A percentile compares a stretch with the other conserved stretches of the same genome.
Evolutionary conservation across 2,329 filamentous ascomycete genomes (phyloP).

Genomic region (Pseudogymnoascus sp.): DNA sequence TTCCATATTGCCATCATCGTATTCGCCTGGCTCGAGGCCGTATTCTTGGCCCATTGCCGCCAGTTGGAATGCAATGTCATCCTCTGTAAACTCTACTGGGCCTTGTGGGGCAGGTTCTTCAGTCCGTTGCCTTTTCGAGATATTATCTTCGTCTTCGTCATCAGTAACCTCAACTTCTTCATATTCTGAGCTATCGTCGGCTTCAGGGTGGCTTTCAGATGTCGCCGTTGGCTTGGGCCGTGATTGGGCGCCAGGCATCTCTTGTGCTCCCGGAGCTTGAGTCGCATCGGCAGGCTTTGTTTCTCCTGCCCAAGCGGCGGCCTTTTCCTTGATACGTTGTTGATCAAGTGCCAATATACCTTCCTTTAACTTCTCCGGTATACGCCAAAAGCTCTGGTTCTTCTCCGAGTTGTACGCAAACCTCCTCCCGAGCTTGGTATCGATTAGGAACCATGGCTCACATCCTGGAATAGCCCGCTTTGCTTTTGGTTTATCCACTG

Average conservation of each 20-base stretch:
- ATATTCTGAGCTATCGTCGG: slow-evolving; percentile 61
- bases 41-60: slow-evolving; percentile 85
- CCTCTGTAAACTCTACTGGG: slow-evolving; percentile 78
- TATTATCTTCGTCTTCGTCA: slow-evolving; percentile 41
- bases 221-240: slow-evolving; percentile 14
- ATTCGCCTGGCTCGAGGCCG: slow-evolving; percentile 67
- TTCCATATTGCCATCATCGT: slow-evolving; percentile 55
- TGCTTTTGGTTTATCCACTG: slow-evolving; percentile 70
- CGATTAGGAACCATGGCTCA: slow-evolving; percentile 85
- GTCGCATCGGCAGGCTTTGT: slow-evolving; percentile 22
- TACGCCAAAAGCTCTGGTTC: slow-evolving; percentile 89
- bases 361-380: slow-evolving; percentile 77
- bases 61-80: slow-evolving; percentile 87
- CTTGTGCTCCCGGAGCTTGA: slow-evolving; percentile 23
- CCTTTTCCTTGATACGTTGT: slow-evolving; percentile 56
- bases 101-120: slow-evolving; percentile 34
- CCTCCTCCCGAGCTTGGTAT: slow-evolving; percentile 77
- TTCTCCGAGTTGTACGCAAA: slow-evolving; percentile 87
- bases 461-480: slow-evolving; percentile 72
- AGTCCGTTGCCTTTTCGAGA: slow-evolving; percentile 42
- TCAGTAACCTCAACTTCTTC: slow-evolving; percentile 42
- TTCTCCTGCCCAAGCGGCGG: slow-evolving; percentile 25
- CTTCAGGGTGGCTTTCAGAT: slow-evolving; percentile 31
- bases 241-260: slow-evolving; percentile 16
- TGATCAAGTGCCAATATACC: slow-evolving; percentile 67